Conservation (phyloP, 179 eudicot species). For the Vitellaria paradoxa region DNA sequence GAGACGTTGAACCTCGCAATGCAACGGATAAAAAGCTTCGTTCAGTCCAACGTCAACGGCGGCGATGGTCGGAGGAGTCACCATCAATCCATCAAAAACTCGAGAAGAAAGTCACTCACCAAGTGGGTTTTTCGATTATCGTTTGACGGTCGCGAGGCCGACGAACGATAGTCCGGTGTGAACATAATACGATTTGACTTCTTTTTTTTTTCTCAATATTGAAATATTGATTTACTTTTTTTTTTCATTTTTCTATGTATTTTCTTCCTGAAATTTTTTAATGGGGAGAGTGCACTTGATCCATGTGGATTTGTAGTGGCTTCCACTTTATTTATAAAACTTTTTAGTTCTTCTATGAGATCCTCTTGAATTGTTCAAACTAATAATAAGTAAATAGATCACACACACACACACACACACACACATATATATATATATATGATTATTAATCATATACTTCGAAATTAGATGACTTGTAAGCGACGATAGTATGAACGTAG, state of each 20-base stretch:
- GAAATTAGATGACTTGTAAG: background rate
- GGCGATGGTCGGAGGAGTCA: conserved; percentile 17
- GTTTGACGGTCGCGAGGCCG: conserved; percentile 37
- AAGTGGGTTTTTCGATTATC: conserved; percentile 66
- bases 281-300: conserved; percentile 41
- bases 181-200: background rate
- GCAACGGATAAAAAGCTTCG: conserved; percentile 52
- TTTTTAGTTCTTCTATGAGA: conserved; percentile 19
- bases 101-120: conserved; percentile 46
- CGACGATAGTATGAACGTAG: background rate
- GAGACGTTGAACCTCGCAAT: conserved; percentile 59
- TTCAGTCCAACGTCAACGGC: conserved; percentile 21
- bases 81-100: conserved; percentile 27
- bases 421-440: too few species aligned
- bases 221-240: conserved; percentile 20
- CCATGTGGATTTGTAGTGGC: conserved; percentile 58
- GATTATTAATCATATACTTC: background rate
- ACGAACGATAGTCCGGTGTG: conserved; percentile 35
- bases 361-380: conserved; percentile 21
- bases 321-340: conserved; percentile 15
- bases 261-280: background rate
- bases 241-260: background rate
- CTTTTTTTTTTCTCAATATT: conserved; percentile 10
- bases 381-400: background rate
- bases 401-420: too few species aligned